These are phyloP conservation scores for Przewalskia tangutica DNA, from an alignment of 257 asterid genomes.

Conservation along the genomic window DNA sequence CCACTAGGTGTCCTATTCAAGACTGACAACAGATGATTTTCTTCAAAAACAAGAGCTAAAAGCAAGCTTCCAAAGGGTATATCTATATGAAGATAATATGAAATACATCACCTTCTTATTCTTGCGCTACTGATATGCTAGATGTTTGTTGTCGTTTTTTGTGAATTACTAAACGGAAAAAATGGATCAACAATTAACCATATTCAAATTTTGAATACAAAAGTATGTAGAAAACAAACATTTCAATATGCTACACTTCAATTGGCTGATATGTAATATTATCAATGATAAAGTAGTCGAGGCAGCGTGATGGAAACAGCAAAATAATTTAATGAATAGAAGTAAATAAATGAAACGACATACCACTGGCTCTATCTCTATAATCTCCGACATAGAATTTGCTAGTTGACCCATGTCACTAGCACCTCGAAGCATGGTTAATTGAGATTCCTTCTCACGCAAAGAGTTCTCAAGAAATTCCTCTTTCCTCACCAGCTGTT, in stretches of 20 bases:
- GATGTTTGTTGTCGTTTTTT: background rate
- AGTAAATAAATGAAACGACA: conserved; percentile 18
- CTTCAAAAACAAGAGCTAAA: background rate
- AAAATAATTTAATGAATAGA: background rate
- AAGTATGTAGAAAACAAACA: background rate
- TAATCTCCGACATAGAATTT: conserved; percentile 55
- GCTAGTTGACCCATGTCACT: conserved; percentile 48
- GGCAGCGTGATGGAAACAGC: conserved; percentile 7
- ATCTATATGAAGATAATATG: background rate
- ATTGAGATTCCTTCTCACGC: conserved; percentile 65
- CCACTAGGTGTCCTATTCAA: background rate
- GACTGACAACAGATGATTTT: background rate
- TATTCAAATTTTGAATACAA: background rate
- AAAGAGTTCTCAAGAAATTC: conserved; percentile 52
- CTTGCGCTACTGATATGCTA: background rate
- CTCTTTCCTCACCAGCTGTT: conserved; percentile 51
- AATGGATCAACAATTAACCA: background rate
- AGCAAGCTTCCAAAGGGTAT: background rate
- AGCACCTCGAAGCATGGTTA: conserved; percentile 46
- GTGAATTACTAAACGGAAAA: background rate
- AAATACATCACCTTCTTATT: background rate
- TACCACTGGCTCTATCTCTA: conserved; percentile 88
- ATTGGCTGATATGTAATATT: background rate
- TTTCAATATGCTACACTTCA: background rate
- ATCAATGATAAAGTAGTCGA: background rate